Conservation (phyloP, 169 alveolate species). For the Cryptosporidium muris region DNA sequence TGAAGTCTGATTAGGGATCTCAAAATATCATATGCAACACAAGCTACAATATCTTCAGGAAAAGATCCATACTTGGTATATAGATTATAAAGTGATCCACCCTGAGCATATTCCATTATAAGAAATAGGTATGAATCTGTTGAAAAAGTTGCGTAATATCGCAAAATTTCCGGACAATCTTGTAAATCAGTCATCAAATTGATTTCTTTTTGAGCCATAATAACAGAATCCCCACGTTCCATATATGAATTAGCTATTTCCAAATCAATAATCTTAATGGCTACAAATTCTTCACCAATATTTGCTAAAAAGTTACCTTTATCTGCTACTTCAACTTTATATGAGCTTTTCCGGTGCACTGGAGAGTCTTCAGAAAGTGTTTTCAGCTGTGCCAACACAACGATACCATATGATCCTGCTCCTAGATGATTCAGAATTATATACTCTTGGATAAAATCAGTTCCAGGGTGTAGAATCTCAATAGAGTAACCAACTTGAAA, state of each 20-base stretch:
- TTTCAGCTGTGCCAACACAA: constrained; percentile 15
- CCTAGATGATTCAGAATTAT: constrained; percentile 15
- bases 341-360: neutral
- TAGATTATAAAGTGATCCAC: constrained; percentile 75
- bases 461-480: neutral
- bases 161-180: constrained; percentile 33
- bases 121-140: constrained; percentile 31
- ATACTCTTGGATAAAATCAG: neutral
- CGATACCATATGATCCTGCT: constrained; percentile 51
- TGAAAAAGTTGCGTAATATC: constrained; percentile 55
- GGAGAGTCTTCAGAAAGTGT: neutral
- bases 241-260: constrained; percentile 7
- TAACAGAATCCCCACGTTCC: constrained; percentile 22
- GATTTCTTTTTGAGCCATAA: constrained; percentile 25
- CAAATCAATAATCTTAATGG: constrained; percentile 42
- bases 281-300: neutral
- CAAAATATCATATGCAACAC: constrained; percentile 60
- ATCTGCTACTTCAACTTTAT: constrained; percentile 27
- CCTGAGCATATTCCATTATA: constrained; percentile 74
- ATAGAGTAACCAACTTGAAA: too few species aligned
- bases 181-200: constrained; percentile 62
- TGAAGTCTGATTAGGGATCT: constrained; percentile 72
- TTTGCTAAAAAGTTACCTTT: neutral
- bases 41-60: constrained; percentile 76
- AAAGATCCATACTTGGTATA: constrained; percentile 72